Conservation (phyloP, 352 stramenopile species). For the Globisporangium spiculum region DNA sequence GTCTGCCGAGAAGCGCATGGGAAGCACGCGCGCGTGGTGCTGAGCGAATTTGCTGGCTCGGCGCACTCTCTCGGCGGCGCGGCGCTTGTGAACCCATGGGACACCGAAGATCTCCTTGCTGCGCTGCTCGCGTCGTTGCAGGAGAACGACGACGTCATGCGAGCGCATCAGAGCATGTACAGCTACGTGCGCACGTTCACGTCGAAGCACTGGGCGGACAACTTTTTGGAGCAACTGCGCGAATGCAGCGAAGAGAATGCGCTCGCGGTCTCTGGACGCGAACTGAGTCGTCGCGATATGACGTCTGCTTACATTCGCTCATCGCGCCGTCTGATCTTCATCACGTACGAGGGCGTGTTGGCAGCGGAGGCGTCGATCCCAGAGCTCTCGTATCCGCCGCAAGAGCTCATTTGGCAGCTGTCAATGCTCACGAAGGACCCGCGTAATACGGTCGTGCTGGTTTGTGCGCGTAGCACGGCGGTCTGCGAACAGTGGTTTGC, state of each 20-base stretch:
- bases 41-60: slow-evolving; percentile 90
- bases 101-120: slow-evolving; percentile 70
- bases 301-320: slow-evolving; percentile 76
- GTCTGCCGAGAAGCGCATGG: slow-evolving; percentile 75
- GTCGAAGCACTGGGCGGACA: slow-evolving; percentile 69
- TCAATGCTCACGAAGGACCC: slow-evolving; percentile 75
- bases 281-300: slow-evolving; percentile 85
- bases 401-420: slow-evolving; percentile 83
- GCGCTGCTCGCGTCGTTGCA: slow-evolving; percentile 52
- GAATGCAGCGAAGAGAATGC: slow-evolving; percentile 78
- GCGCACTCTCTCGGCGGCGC: slow-evolving; percentile 85
- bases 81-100: slow-evolving; percentile 86
- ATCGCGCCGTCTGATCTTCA: slow-evolving; percentile 70
- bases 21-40: slow-evolving; percentile 78
- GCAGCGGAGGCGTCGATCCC: slow-evolving; percentile 80
- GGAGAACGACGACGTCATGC: slow-evolving; percentile 65
- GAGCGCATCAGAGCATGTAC: slow-evolving; percentile 79
- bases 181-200: slow-evolving; percentile 81
- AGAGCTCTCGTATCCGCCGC: slow-evolving; percentile 81
- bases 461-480: slow-evolving; percentile 61
- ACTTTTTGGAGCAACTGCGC: slow-evolving; percentile 76
- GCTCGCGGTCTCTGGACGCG: slow-evolving; percentile 58
- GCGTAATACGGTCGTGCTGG: slow-evolving; percentile 74
- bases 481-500: slow-evolving; percentile 84
- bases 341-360: slow-evolving; percentile 90